These are phyloP conservation scores for Zygoascus flipseniorum DNA, from an alignment of 805 yeast species.

Conservation along the genomic window DNA sequence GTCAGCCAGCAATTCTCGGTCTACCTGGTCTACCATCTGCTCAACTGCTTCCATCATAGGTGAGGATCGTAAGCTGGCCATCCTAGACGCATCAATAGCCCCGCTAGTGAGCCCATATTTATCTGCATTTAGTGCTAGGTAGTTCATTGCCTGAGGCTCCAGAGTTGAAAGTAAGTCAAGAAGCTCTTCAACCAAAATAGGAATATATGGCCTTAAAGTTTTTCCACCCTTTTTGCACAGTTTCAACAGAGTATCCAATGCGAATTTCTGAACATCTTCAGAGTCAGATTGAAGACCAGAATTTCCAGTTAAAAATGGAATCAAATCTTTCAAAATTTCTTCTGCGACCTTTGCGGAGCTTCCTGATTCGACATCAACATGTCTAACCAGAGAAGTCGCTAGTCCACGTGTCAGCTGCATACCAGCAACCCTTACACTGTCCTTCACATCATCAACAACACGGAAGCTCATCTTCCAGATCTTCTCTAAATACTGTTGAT, in stretches of 20 bases:
- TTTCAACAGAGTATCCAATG: slow-evolving; percentile 68
- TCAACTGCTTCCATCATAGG: slow-evolving; percentile 89
- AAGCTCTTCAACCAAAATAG: slow-evolving; percentile 60
- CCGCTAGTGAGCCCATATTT: slow-evolving; percentile 67
- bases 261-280: slow-evolving; percentile 70
- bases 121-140: slow-evolving; percentile 77
- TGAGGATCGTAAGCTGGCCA: slow-evolving; percentile 64
- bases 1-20: slow-evolving; percentile 41
- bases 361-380: slow-evolving; percentile 39
- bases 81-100: slow-evolving; percentile 70
- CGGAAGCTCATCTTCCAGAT: slow-evolving; percentile 88
- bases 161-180: slow-evolving; percentile 68
- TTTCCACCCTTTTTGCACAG: slow-evolving; percentile 57
- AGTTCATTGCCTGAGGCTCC: slow-evolving; percentile 87
- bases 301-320: slow-evolving; percentile 73
- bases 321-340: slow-evolving; percentile 43
- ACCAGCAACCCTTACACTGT: slow-evolving; percentile 82
- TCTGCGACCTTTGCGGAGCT: slow-evolving; percentile 35
- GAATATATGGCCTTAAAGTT: slow-evolving; percentile 53
- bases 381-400: slow-evolving; percentile 52
- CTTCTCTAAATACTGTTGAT: slow-evolving; percentile 34
- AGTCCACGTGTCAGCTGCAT: slow-evolving; percentile 55
- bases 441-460: slow-evolving; percentile 88
- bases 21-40: slow-evolving; percentile 49
- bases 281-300: slow-evolving; percentile 80